phyloP scores from a whole-genome alignment of 768 basidiomycete species.

The Lactifluus volemus region DNA sequence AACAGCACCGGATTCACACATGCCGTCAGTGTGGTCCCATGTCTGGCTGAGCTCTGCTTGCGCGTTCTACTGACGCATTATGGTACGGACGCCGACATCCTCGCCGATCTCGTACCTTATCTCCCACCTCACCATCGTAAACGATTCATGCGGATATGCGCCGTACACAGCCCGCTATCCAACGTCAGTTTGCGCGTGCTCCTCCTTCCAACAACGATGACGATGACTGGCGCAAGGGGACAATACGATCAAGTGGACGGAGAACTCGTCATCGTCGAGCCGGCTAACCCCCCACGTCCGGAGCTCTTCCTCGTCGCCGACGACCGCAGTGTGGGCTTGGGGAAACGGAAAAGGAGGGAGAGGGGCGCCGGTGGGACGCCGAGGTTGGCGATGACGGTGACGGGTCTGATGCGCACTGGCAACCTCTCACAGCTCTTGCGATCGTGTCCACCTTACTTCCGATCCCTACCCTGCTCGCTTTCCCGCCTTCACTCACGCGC shows the following conservation, averaged over 20 bases:
- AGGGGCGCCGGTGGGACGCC: constrained; percentile 9
- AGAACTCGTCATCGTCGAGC: constrained; percentile 59
- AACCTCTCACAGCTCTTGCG: constrained; percentile 27
- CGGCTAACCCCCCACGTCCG: constrained; percentile 35
- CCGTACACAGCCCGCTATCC: constrained; percentile 48
- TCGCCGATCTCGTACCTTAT: constrained; percentile 39
- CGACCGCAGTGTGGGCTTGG: neutral
- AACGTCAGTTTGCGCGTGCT: constrained; percentile 42
- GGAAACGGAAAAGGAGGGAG: neutral
- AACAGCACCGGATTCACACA: constrained; percentile 9
- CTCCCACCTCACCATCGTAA: constrained; percentile 54
- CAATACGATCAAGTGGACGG: constrained; percentile 41
- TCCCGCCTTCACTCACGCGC: constrained; percentile 59
- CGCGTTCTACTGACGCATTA: constrained; percentile 35
- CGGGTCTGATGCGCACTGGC: neutral
- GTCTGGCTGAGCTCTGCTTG: constrained; percentile 51
- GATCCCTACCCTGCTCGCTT: constrained; percentile 35
- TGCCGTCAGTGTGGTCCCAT: constrained; percentile 31
- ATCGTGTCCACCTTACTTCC: constrained; percentile 43
- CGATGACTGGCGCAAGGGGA: neutral
- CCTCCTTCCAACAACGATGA: constrained; percentile 19
- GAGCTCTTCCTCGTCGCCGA: constrained; percentile 30
- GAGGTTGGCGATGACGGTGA: neutral
- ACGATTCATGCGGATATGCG: constrained; percentile 47
- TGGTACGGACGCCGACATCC: constrained; percentile 29